Evolutionary conservation across 2,329 filamentous ascomycete species (phyloP).

Genomic region (Stagonosporopsis rhizophila): DNA sequence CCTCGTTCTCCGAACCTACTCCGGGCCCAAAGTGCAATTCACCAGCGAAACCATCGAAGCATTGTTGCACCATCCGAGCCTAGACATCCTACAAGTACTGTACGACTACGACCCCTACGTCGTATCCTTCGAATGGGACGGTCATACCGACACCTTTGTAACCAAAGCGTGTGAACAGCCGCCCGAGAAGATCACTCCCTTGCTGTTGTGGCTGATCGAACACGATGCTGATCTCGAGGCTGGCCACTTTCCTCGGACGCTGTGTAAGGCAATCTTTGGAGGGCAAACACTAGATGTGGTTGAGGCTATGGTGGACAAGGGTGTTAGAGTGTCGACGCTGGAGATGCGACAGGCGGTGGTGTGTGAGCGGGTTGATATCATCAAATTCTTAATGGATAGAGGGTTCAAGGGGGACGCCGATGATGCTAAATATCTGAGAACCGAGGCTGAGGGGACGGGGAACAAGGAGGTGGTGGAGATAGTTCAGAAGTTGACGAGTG

Average conservation of each 20-base stretch:
- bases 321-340: not conserved
- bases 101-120: constrained; percentile 14
- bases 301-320: constrained; percentile 15
- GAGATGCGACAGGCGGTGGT: constrained; percentile 12
- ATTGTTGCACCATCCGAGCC: constrained; percentile 5
- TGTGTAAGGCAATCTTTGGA: constrained; percentile 7
- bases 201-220: constrained; percentile 13
- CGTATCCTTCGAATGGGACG: constrained; percentile 13
- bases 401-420: not conserved
- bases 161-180: constrained; percentile 20
- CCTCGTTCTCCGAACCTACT: constrained; percentile 11
- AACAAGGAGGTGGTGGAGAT: constrained; percentile 3
- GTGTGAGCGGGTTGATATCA: constrained; percentile 11
- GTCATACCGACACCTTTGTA: constrained; percentile 13
- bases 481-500: constrained; percentile 1
- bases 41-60: not conserved
- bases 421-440: constrained; percentile 2
- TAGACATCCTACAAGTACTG: constrained; percentile 13
- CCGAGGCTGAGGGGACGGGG: constrained; percentile 9
- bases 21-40: constrained; percentile 7
- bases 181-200: constrained; percentile 10
- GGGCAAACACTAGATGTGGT: constrained; percentile 10
- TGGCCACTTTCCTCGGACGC: not conserved
- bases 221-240: constrained; percentile 13
- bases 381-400: constrained; percentile 6